These are phyloP conservation scores for Mimosa bimucronata DNA, from an alignment of 306 rosid genomes.

Conservation along the genomic window DNA sequence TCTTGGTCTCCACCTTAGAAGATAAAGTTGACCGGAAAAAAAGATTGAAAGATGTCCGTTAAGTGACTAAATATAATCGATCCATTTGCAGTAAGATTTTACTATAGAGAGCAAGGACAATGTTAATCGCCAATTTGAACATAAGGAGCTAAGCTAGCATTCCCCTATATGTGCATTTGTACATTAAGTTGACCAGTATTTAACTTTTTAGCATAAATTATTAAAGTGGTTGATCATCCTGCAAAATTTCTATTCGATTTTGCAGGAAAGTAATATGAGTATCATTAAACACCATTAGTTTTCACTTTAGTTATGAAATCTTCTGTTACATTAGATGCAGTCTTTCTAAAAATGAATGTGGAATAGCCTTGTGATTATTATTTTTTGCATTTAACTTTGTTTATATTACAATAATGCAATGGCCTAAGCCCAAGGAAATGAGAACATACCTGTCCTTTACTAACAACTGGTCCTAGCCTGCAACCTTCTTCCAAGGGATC, in stretches of 20 bases:
- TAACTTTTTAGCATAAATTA: conserved; percentile 1
- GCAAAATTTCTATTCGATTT: neutral
- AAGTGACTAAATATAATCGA: neutral
- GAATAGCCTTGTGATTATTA: neutral
- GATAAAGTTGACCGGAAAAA: neutral
- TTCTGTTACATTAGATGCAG: neutral
- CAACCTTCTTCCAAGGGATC: conserved; percentile 99
- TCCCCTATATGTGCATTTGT: neutral
- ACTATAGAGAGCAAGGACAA: neutral
- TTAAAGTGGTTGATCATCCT: neutral
- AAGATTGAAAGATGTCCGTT: neutral
- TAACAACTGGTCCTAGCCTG: conserved; percentile 97
- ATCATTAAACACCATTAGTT: neutral
- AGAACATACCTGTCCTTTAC: conserved; percentile 77
- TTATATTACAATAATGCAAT: neutral
- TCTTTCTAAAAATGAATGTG: neutral
- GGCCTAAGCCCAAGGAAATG: neutral
- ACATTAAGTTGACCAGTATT: neutral
- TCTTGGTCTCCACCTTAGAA: neutral
- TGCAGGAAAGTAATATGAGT: neutral
- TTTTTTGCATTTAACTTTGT: neutral
- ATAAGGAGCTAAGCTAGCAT: neutral
- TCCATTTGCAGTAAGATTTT: neutral
- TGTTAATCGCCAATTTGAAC: neutral
- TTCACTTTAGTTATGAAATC: neutral